Conservation (phyloP, 1,284 basidiomycete genomes). For the Leccinum angustisporum region DNA sequence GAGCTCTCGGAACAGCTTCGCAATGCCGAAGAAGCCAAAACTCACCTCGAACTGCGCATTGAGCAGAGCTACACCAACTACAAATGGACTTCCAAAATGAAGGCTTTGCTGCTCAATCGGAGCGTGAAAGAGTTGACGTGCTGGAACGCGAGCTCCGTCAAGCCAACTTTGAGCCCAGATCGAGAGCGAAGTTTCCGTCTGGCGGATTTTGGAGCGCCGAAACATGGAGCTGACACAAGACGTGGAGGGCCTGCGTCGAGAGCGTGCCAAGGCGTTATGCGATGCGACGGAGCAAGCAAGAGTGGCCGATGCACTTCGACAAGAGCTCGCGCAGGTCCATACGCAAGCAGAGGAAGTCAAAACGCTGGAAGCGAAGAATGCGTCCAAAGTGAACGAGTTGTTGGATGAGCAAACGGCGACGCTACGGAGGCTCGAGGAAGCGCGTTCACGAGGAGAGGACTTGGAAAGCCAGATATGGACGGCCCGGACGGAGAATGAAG, state of each 20-base stretch:
- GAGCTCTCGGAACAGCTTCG: conserved; percentile 66
- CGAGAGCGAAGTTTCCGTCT: conserved; percentile 58
- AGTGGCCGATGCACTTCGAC: conserved; percentile 62
- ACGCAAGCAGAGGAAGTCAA: conserved; percentile 74
- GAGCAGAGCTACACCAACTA: conserved; percentile 56
- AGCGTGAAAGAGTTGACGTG: conserved; percentile 49
- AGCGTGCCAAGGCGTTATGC: conserved; percentile 61
- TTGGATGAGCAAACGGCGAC: conserved; percentile 73
- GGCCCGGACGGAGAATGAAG: conserved; percentile 65
- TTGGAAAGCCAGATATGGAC: conserved; percentile 69
- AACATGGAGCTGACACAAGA: conserved; percentile 62
- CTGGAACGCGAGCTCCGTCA: conserved; percentile 67
- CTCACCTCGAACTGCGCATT: conserved; percentile 52
- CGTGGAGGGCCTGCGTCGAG: conserved; percentile 56
- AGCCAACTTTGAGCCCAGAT: conserved; percentile 51
- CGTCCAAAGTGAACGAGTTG: conserved; percentile 60
- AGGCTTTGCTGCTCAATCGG: conserved; percentile 39
- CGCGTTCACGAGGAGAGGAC: conserved; percentile 69
- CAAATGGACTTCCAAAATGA: conserved; percentile 43
- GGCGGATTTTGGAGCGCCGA: conserved; percentile 64
- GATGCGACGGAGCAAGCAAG: conserved; percentile 69
- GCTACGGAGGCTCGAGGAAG: conserved; percentile 71
- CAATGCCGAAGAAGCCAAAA: conserved; percentile 51
- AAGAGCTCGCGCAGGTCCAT: conserved; percentile 65
- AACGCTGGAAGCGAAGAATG: conserved; percentile 64